Conservation (phyloP, 352 stramenopile species). For the Pythium grandisporangium region DNA sequence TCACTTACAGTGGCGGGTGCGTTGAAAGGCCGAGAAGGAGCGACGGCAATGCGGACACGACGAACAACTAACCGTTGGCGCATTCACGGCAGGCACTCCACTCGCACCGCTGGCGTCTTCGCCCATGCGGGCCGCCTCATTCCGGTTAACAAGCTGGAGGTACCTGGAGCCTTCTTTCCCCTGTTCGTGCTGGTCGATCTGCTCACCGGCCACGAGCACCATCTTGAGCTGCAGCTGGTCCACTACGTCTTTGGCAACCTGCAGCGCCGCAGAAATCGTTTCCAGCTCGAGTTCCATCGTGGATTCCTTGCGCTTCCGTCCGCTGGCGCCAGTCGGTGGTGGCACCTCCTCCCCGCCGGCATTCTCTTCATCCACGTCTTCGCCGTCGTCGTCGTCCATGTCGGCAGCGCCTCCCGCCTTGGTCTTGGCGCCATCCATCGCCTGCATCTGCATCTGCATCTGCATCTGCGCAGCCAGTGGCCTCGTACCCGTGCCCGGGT, state of each 20-base stretch:
- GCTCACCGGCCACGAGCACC: conserved; percentile 29
- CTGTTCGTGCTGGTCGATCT: conserved; percentile 28
- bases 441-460: neutral
- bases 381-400: conserved; percentile 1
- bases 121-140: too few relatives aligned
- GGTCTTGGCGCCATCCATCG: conserved; percentile 4
- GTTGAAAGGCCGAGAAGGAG: conserved; percentile 66
- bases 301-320: neutral
- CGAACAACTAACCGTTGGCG: conserved; percentile 17
- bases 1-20: conserved; percentile 37
- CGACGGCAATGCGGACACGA: conserved; percentile 44
- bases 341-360: neutral
- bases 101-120: neutral
- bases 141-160: conserved; percentile 5
- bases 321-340: neutral
- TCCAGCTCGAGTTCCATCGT: conserved; percentile 11
- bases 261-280: conserved; percentile 33
- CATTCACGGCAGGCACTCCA: conserved; percentile 34
- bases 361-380: neutral
- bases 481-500: neutral
- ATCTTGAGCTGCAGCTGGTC: conserved; percentile 48
- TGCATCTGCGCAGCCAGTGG: neutral
- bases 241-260: conserved; percentile 41
- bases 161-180: conserved; percentile 12
- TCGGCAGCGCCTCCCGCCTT: neutral